Base-by-base conservation (phyloP, 2,329 filamentous ascomycete genomes). In the Epichloe aotearoae region DNA sequence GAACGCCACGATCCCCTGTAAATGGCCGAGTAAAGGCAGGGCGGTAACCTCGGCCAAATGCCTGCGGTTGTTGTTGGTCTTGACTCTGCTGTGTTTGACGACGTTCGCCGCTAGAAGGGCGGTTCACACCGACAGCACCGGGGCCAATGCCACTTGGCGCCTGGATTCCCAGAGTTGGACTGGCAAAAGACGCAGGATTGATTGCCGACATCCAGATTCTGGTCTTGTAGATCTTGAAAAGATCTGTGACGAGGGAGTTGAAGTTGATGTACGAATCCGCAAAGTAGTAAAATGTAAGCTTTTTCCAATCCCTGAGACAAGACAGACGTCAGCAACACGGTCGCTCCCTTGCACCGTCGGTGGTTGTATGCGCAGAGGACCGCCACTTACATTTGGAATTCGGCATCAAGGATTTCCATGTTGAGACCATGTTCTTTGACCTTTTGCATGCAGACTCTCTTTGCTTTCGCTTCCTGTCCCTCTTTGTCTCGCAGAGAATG, bases 121-220 rank as follows among this genome's bases (percentile, higher is more conserved):
- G 70, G 52, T 71, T 73, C 8, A 76, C 73, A 45, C 75, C 76
- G n/a, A 86, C 76, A 23, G 81, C 80, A 23, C 82, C 83, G 8
- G 80, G 80, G 0, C 80, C 79, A 58, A 85, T 75, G 30, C 79
- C 79, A 55, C 80, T 83, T 1, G 84, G 81, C 2, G 83, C 80
- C 63, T 84, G 82, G 20, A 89, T 72, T 26, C 84, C 84, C 46
- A 87, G 73, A 3, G 81, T 82, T 17, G 86, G 85, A 55, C 83
- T 90, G 23, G 86, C 86, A 66, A 97, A 96, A 0, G 91, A 96
- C 5, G 91, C 93, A 7, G 93, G 93, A 64, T 98, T 98, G 67
- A 98, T 95, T 4, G 93, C 93, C 4, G 91, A 97, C 88, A 98
- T 95, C 93, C 93, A 98, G 61, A 98, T 98, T 59, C 94, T 82